phyloP scores from a whole-genome alignment of 2,329 filamentous ascomycete genomes.

The Fusarium musae region DNA sequence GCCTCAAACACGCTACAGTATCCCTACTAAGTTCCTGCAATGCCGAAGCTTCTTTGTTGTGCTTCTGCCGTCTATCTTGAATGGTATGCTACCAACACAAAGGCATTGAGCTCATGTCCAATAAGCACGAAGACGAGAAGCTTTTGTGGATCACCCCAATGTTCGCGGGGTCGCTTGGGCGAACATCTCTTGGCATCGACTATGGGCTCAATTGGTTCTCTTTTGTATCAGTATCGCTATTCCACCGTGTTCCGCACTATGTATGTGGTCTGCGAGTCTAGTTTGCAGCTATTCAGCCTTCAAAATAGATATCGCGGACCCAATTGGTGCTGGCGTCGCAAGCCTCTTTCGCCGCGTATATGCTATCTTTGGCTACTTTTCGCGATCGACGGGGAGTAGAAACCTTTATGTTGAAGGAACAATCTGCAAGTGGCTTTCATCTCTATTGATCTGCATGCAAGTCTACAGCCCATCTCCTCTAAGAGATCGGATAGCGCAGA shows the following conservation, averaged over 20 bases:
- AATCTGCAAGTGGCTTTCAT: too few relatives aligned
- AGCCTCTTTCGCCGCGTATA: not conserved
- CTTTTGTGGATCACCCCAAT: not conserved
- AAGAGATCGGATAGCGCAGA: not conserved
- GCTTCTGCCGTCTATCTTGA: accelerated
- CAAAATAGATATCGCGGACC: not conserved
- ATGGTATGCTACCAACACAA: accelerated
- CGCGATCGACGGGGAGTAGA: not conserved
- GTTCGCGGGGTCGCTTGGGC: not conserved
- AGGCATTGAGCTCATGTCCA: not conserved
- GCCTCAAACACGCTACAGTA: not conserved
- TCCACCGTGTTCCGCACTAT: conserved; percentile 2
- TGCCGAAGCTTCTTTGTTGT: accelerated
- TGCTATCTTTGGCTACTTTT: not conserved
- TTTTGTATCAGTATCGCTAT: not conserved
- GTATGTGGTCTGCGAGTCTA: not conserved
- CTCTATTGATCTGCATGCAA: too few relatives aligned
- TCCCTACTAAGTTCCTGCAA: accelerated
- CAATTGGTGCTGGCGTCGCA: conserved; percentile 2
- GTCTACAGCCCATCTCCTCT: too few relatives aligned
- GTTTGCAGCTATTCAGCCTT: conserved; percentile 2
- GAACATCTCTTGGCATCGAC: not conserved
- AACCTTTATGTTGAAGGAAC: too few relatives aligned
- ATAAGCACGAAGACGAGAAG: accelerated
- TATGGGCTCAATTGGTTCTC: too few relatives aligned